Base-by-base conservation (phyloP, 2,329 filamentous ascomycete species). In the Claviceps sp. region DNA sequence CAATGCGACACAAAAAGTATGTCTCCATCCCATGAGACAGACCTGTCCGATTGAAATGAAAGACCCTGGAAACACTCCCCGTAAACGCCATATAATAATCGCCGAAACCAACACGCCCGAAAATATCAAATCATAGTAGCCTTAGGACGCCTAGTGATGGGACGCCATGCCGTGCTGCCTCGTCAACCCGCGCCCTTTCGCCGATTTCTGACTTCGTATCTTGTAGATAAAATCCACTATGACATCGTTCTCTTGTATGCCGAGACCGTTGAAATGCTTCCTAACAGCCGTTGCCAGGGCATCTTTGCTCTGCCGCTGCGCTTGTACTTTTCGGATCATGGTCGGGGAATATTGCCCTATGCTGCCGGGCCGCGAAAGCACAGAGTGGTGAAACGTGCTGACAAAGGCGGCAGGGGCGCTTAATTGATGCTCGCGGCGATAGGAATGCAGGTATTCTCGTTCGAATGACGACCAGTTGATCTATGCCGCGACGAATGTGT, bases 251-350 rank as follows among this genome's bases (percentile, higher is more conserved):
- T 94, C 88, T 57, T 82, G 84, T 42, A 91, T 79, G 16, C 84
- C 85, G 57, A 87, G 75, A 37, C 80, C 81, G 63, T 93, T 93
- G 70, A 93, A 93, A 67, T 93, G 86, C 65, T 89, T 90, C 57
- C 87, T 76, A 48, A 90, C 84, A 1, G 79, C 76, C 57, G 81
- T 75, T 8, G 85, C 84, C 51, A 94, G 72, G 57, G 86, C 78
- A 40, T 88, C 82, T 63, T 86, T 86, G 60, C 77, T 79, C 63
- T 89, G 82, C 51, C 84, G 75, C 50, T 82, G 72, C 60, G 81
- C 75, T 47, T 80, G 73, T 57, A 78, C 80, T 59, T 75, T 77
- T 53, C 84, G 72, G 44, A 82, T 79, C 81, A 89, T 89, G 24
- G 85, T 89, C 5, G 87, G 86, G 16, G 85, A 89, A 67, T 82